phyloP scores from a whole-genome alignment of 2,329 filamentous ascomycete species.

The Didymellaceae sp. region DNA sequence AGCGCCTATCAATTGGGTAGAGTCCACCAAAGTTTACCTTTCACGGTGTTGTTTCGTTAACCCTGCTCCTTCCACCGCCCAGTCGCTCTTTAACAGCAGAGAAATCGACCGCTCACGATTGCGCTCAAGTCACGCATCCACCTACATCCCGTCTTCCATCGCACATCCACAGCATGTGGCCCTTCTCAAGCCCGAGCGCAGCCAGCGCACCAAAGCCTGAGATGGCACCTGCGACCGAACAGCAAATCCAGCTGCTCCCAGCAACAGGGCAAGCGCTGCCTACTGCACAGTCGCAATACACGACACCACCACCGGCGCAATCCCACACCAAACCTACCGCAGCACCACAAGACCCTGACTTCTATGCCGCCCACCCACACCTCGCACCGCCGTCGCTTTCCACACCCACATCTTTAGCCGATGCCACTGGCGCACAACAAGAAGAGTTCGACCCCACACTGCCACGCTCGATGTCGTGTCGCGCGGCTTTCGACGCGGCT shows the following conservation, averaged over 20 bases:
- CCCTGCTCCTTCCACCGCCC: too few relatives aligned
- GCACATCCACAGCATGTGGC: constrained; percentile 33
- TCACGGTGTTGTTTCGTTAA: not conserved
- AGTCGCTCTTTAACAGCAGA: too few relatives aligned
- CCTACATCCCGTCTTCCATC: too few relatives aligned
- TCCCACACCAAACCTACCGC: constrained; percentile 32
- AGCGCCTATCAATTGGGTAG: constrained; percentile 3
- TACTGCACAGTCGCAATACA: constrained; percentile 27
- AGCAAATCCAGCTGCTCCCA: constrained; percentile 14
- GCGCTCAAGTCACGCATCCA: not conserved
- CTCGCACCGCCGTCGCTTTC: constrained; percentile 46
- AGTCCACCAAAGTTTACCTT: not conserved
- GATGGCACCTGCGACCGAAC: constrained; percentile 13
- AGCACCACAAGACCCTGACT: constrained; percentile 59
- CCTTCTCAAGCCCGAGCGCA: constrained; percentile 29
- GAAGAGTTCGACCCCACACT: constrained; percentile 54
- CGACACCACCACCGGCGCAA: constrained; percentile 21
- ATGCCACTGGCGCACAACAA: constrained; percentile 8
- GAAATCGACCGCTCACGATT: not conserved
- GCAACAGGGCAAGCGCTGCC: constrained; percentile 21
- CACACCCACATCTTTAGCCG: constrained; percentile 1
- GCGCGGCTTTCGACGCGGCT: constrained; percentile 86
- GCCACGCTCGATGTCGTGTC: constrained; percentile 85
- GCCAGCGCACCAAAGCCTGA: constrained; percentile 17
- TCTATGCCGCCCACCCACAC: constrained; percentile 60